A percentile compares a stretch with the other conserved stretches of the same genome.
Evolutionary conservation across 2,329 filamentous ascomycete genomes (phyloP).

Genomic region (Microcera coccophila): DNA sequence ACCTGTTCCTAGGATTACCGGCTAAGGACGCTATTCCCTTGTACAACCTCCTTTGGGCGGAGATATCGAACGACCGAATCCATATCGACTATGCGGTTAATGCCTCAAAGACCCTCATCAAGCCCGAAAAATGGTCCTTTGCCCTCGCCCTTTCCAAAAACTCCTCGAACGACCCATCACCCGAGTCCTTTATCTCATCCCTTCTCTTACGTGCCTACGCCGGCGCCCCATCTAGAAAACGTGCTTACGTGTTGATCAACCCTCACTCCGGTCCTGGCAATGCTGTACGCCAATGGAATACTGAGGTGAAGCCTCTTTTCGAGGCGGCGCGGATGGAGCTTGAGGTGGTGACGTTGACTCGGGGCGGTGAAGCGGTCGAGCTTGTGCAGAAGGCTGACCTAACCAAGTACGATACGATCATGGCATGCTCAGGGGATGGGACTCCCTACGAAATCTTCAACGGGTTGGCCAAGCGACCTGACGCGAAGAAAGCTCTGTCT

Average conservation of each 20-base stretch:
- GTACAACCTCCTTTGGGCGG: constrained; percentile 81
- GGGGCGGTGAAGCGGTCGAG: constrained; percentile 72
- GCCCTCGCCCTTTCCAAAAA: constrained; percentile 38
- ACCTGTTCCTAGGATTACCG: constrained; percentile 18
- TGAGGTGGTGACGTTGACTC: constrained; percentile 67
- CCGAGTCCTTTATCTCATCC: constrained; percentile 59
- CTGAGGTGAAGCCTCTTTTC: constrained; percentile 76
- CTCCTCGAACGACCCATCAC: constrained; percentile 32
- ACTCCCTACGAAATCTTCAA: constrained; percentile 94
- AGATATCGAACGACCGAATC: constrained; percentile 57
- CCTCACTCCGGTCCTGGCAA: constrained; percentile 81
- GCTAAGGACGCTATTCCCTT: constrained; percentile 56
- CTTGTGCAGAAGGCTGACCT: constrained; percentile 74
- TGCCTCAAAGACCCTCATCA: constrained; percentile 55
- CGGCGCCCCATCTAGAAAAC: constrained; percentile 62
- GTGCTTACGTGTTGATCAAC: constrained; percentile 86
- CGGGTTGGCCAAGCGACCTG: constrained; percentile 71
- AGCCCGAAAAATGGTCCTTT: constrained; percentile 53
- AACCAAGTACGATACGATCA: constrained; percentile 76
- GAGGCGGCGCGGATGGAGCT: constrained; percentile 74
- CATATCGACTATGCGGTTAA: constrained; percentile 69
- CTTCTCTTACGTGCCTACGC: constrained; percentile 70
- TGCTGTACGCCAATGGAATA: constrained; percentile 69
- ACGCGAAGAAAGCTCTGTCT: constrained; percentile 69
- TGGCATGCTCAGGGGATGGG: constrained; percentile 89